Conservation (phyloP, 768 basidiomycete genomes). For the Mycena crocata region DNA sequence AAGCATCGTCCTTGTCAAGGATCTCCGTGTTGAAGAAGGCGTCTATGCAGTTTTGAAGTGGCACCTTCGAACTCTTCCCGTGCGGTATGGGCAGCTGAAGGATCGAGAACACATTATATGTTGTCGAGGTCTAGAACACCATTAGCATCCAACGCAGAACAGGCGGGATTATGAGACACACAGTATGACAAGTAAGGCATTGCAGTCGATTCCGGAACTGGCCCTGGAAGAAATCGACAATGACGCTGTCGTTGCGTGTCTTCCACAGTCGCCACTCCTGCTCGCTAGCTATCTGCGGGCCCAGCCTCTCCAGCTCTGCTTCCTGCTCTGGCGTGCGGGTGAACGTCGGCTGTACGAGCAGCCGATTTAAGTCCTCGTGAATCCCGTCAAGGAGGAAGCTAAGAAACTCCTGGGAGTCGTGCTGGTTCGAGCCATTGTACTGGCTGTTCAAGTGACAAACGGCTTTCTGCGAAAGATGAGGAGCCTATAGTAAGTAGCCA, state of each 20-base stretch:
- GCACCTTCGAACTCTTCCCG: constrained; percentile 68
- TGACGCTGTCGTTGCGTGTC: constrained; percentile 90
- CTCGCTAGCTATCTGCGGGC: constrained; percentile 89
- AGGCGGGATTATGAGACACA: constrained; percentile 45
- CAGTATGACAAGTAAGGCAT: constrained; percentile 92
- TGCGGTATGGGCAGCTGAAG: constrained; percentile 90
- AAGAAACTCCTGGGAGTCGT: constrained; percentile 98
- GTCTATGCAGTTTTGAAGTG: constrained; percentile 86
- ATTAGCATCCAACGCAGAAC: constrained; percentile 6
- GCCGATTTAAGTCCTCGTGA: constrained; percentile 88
- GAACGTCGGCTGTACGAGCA: constrained; percentile 76
- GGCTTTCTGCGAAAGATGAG: constrained; percentile 46
- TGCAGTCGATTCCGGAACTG: constrained; percentile 92
- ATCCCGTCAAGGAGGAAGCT: constrained; percentile 93
- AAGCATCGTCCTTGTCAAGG: constrained; percentile 93
- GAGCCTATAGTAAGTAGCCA: background rate
- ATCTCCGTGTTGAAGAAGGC: constrained; percentile 92
- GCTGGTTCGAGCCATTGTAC: constrained; percentile 90
- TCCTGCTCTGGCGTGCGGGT: constrained; percentile 83
- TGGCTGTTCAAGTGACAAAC: constrained; percentile 68
- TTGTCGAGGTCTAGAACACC: constrained; percentile 87
- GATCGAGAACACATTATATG: constrained; percentile 97
- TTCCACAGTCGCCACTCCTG: constrained; percentile 94
- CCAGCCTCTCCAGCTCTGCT: constrained; percentile 87
- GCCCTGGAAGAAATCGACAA: constrained; percentile 98